Conservation (phyloP, 495 filamentous ascomycete species). For the Beverwykella pulmonaria region DNA sequence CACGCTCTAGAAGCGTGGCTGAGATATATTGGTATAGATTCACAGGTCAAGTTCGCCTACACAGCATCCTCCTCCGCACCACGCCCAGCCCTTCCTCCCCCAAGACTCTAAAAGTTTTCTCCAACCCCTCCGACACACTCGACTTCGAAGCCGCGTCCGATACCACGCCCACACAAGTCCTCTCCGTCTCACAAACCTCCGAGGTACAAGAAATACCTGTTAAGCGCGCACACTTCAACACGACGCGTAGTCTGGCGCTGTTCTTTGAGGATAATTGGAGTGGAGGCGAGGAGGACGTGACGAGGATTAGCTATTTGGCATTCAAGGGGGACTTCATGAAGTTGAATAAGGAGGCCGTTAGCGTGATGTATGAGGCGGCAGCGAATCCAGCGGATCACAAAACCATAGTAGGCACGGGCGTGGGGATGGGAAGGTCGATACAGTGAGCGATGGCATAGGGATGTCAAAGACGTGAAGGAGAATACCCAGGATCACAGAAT, state of each 20-base stretch:
- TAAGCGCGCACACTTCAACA: slow-evolving; percentile 84
- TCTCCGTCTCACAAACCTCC: slow-evolving; percentile 75
- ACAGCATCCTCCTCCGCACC: slow-evolving; percentile 81
- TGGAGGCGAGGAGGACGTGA: slow-evolving; percentile 69
- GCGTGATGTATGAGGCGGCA: slow-evolving; percentile 89
- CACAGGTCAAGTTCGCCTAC: slow-evolving; percentile 88
- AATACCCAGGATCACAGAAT: no score
- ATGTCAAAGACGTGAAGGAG: background rate
- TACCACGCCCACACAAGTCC: slow-evolving; percentile 68
- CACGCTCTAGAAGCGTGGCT: background rate
- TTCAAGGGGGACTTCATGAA: slow-evolving; percentile 93
- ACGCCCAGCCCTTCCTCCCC: slow-evolving; percentile 73
- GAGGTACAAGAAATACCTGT: slow-evolving; percentile 85
- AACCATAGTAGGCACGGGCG: slow-evolving; percentile 46
- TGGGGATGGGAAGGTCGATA: slow-evolving; percentile 46
- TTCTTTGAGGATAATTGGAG: slow-evolving; percentile 79
- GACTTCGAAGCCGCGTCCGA: slow-evolving; percentile 80
- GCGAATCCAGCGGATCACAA: slow-evolving; percentile 87
- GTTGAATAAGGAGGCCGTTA: slow-evolving; percentile 77
- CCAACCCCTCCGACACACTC: slow-evolving; percentile 75
- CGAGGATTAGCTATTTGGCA: slow-evolving; percentile 77
- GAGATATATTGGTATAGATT: slow-evolving; percentile 61
- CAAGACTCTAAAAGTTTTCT: slow-evolving; percentile 76
- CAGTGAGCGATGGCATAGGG: slow-evolving; percentile 19
- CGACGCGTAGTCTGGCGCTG: slow-evolving; percentile 71